Base-by-base conservation (phyloP, 1,139 yeast genomes). In the Hyphopichia fennica region DNA sequence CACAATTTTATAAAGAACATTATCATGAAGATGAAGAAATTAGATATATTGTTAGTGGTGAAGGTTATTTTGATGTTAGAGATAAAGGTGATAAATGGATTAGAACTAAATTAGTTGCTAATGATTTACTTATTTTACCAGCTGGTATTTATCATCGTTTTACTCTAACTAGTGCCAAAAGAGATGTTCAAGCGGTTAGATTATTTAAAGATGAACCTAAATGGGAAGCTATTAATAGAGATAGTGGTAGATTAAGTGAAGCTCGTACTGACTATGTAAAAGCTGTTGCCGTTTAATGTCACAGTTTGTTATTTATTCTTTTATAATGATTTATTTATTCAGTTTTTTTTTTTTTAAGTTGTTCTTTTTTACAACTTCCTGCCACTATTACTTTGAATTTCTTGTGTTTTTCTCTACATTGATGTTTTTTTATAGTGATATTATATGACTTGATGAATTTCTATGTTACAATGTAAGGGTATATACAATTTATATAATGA, bases 21-120 rank as follows among this genome's bases (percentile, higher is more conserved):
- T 73, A 88, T 50, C 99, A 93, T 61, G 98, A 93, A 62, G 99
- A 93, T 61, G 99, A 93, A 65, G 99, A 93, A 69, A 93, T 93
- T 60, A 75, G 99, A 50, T 91, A 90, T 65, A 80, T 90, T 45
- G 61, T 86, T 25, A 96, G 86, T 22, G 99, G 99, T 9, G 87
- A 82, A 47, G 98, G 99, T 0, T 93, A 79, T 64, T 93, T 93
- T 60, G 98, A 93, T 57, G 90, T 93, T 9, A 77, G 96, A 49
- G 83, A 80, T 57, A 58, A 67, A 16, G 67, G 75, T 33, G 90
- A 86, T 54, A 65, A 70, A 45, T 93, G 99, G 99, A 76, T 93
- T 45, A 78, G 98, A 48, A 77, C 86, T 46, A 75, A 78, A 48
- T 73, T 90, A 43, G 68, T 60, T 35, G 73, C 77, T 44, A 75